phyloP scores from a whole-genome alignment of 805 yeast genomes.

The Yarrowia sp. region DNA sequence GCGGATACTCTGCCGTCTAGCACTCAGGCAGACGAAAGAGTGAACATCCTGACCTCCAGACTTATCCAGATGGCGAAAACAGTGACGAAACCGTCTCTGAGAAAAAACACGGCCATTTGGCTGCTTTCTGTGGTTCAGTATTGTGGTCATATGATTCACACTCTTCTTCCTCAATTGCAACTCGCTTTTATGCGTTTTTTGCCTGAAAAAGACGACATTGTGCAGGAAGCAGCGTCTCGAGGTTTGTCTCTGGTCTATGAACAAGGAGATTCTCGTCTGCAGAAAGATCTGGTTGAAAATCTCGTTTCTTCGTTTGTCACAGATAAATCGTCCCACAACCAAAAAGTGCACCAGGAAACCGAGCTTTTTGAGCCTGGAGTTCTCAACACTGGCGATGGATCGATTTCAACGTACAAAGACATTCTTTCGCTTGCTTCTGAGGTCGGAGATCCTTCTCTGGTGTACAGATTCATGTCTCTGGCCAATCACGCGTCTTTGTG shows the following conservation, averaged over 20 bases:
- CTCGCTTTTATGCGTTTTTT: slow-evolving; percentile 70
- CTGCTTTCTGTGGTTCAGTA: slow-evolving; percentile 73
- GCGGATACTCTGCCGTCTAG: slow-evolving; percentile 22
- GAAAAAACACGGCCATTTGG: slow-evolving; percentile 84
- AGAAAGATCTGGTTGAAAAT: slow-evolving; percentile 69
- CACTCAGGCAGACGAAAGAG: background rate
- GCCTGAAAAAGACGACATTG: slow-evolving; percentile 74
- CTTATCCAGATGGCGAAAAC: slow-evolving; percentile 53
- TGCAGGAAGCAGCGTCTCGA: slow-evolving; percentile 90
- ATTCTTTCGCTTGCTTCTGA: slow-evolving; percentile 84
- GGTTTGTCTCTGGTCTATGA: slow-evolving; percentile 83
- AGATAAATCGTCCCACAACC: slow-evolving; percentile 44
- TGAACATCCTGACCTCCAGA: slow-evolving; percentile 43
- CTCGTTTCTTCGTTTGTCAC: slow-evolving; percentile 76
- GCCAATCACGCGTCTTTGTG: slow-evolving; percentile 85
- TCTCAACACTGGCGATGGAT: slow-evolving; percentile 75
- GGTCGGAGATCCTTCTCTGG: slow-evolving; percentile 92
- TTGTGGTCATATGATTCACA: slow-evolving; percentile 48
- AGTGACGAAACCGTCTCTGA: slow-evolving; percentile 63
- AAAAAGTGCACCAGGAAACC: slow-evolving; percentile 68
- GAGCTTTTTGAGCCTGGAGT: slow-evolving; percentile 80
- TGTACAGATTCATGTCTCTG: slow-evolving; percentile 88
- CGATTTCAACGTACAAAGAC: slow-evolving; percentile 88
- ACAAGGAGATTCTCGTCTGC: slow-evolving; percentile 60
- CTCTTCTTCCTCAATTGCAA: slow-evolving; percentile 62